Conservation (phyloP, 192 early-diverging fungal species). For the Spizellomyces sp. region DNA sequence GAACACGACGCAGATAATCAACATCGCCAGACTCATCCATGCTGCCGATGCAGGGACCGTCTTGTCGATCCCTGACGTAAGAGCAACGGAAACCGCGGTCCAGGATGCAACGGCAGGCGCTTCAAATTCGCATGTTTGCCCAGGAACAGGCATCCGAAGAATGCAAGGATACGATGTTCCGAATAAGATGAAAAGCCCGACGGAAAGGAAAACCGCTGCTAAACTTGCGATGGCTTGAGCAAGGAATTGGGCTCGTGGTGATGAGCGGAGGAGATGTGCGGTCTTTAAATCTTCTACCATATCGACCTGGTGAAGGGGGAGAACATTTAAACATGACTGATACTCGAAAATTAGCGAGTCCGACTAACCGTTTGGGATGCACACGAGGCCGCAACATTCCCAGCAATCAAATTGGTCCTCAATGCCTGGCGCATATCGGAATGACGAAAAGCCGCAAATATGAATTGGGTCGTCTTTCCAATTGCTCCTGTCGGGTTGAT, state of each 20-base stretch:
- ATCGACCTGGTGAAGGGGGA: constrained; percentile 48
- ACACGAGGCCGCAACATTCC: constrained; percentile 76
- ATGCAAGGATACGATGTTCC: constrained; percentile 67
- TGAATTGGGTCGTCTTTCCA: constrained; percentile 79
- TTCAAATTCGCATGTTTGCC: constrained; percentile 45
- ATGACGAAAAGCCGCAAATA: constrained; percentile 70
- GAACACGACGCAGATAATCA: constrained; percentile 25
- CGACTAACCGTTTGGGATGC: constrained; percentile 50
- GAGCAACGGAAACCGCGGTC: constrained; percentile 31
- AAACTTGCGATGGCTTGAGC: constrained; percentile 80
- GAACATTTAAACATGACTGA: not conserved
- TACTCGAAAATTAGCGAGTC: not conserved
- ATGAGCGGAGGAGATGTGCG: constrained; percentile 76
- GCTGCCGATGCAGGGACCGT: constrained; percentile 8
- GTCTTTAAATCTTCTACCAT: constrained; percentile 84
- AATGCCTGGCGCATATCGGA: constrained; percentile 39
- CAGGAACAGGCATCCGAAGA: constrained; percentile 14
- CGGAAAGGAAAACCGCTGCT: constrained; percentile 58
- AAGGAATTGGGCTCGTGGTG: constrained; percentile 80
- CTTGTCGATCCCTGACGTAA: constrained; percentile 10
- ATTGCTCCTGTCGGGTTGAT: constrained; percentile 82
- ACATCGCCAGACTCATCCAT: not conserved
- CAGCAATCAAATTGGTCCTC: constrained; percentile 74
- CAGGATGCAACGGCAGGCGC: constrained; percentile 47
- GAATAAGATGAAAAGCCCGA: constrained; percentile 65